Conservation (phyloP, 1,139 yeast genomes). For the Waltiozyma sp. region DNA sequence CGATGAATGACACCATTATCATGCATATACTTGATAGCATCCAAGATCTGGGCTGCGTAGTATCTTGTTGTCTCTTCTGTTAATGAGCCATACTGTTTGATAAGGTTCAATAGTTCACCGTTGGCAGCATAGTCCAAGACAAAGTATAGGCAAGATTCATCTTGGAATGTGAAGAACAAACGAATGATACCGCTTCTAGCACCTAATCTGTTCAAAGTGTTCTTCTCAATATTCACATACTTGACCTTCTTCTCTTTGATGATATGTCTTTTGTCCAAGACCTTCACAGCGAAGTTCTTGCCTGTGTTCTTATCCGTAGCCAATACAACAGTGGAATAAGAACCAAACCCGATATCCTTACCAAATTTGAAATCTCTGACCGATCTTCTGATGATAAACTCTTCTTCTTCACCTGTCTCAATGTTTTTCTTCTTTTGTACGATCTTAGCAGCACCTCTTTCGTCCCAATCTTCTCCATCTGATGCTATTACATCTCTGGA, state of each 20-base stretch:
- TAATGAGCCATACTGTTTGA: conserved; percentile 45
- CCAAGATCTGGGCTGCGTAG: conserved; percentile 68
- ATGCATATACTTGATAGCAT: conserved; percentile 81
- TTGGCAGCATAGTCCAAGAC: conserved; percentile 72
- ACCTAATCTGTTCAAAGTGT: conserved; percentile 61
- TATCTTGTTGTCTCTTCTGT: conserved; percentile 43
- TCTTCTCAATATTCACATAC: conserved; percentile 70
- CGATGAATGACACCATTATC: conserved; percentile 79
- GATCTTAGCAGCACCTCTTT: conserved; percentile 41
- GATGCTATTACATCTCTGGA: conserved; percentile 2
- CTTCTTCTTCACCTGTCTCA: conserved; percentile 33
- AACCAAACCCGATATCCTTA: conserved; percentile 67
- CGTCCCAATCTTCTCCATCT: conserved; percentile 14
- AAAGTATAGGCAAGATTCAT: conserved; percentile 58
- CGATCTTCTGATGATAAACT: conserved; percentile 36
- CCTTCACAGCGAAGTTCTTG: conserved; percentile 62
- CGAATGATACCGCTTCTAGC: conserved; percentile 61
- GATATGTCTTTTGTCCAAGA: conserved; percentile 61
- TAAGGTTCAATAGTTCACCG: conserved; percentile 60
- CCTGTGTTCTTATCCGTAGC: conserved; percentile 51
- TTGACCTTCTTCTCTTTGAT: conserved; percentile 72
- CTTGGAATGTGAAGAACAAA: conserved; percentile 70
- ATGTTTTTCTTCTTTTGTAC: conserved; percentile 33
- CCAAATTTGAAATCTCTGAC: conserved; percentile 67
- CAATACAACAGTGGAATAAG: conserved; percentile 64